Conservation (phyloP, 106 monocot species). For the Phalaenopsis equestris region DNA sequence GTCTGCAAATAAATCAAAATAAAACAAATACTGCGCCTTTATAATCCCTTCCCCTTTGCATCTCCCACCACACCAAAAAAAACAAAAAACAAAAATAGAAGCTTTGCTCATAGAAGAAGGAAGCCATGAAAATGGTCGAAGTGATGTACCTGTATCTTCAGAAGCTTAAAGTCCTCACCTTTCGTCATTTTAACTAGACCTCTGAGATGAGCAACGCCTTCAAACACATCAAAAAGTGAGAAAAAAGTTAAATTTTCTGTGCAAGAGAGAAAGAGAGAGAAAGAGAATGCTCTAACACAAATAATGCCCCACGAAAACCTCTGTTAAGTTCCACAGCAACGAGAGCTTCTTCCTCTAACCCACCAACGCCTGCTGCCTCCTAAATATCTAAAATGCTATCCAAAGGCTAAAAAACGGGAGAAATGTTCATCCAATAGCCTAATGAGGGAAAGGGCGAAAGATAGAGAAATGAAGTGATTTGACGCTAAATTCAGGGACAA, state of each 20-base stretch:
- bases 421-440: too few relatives aligned
- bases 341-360: too few relatives aligned
- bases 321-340: not conserved
- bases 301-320: too few relatives aligned
- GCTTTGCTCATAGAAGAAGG: not conserved
- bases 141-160: constrained; percentile 21
- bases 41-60: not conserved
- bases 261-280: not conserved
- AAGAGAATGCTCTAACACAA: not conserved
- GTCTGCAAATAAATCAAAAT: constrained; percentile 13
- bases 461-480: constrained; percentile 4
- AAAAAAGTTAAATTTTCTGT: not conserved
- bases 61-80: not conserved
- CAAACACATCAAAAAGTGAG: not conserved
- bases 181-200: constrained; percentile 15
- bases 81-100: too few relatives aligned
- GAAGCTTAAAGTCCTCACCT: constrained; percentile 28
- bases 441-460: constrained; percentile 1
- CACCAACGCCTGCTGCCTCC: too few relatives aligned
- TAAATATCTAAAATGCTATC: not conserved
- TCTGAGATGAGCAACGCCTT: too few relatives aligned
- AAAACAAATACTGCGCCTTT: not conserved
- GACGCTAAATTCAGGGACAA: constrained; percentile 10
- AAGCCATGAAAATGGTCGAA: not conserved
- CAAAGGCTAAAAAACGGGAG: not conserved